A percentile compares a stretch with the other conserved stretches of the same genome.
Conservation (phyloP, 2,329 filamentous ascomycete species). For the Aureobasidium uvarum region DNA sequence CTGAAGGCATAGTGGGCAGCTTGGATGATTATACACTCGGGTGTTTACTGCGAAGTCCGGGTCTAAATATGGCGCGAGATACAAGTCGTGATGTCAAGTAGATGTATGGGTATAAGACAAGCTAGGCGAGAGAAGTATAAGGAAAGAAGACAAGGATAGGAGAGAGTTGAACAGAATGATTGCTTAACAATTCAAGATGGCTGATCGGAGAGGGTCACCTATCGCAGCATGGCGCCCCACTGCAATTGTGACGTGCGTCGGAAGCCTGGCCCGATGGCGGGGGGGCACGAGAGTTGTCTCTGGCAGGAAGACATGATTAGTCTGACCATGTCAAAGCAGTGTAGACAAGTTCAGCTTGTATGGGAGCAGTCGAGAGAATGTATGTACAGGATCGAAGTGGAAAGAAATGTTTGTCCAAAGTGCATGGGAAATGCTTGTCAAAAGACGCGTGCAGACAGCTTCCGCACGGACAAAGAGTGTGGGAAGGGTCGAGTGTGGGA, state of each 20-base stretch:
- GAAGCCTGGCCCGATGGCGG: slow-evolving; percentile 4
- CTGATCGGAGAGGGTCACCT: slow-evolving; percentile 2
- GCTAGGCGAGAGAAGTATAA: neutral
- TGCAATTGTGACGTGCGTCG: slow-evolving; percentile 6
- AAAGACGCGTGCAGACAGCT: neutral
- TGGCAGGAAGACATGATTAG: neutral
- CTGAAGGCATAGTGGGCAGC: slow-evolving; percentile 26
- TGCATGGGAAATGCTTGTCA: neutral
- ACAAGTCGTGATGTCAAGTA: neutral
- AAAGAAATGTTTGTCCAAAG: neutral
- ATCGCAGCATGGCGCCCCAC: neutral
- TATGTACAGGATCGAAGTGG: neutral
- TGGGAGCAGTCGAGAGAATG: neutral
- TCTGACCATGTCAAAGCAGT: neutral
- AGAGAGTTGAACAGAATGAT: neutral
- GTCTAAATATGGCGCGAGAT: neutral
- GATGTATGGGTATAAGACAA: neutral
- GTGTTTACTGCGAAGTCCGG: neutral
- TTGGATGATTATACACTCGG: neutral
- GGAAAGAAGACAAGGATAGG: neutral
- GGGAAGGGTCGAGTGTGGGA: neutral
- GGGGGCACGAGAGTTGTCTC: neutral
- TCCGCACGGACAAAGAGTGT: neutral
- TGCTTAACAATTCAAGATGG: neutral
- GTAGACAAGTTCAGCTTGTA: neutral